Conservation (phyloP, 768 basidiomycete genomes). For the Boletus huronensis region DNA sequence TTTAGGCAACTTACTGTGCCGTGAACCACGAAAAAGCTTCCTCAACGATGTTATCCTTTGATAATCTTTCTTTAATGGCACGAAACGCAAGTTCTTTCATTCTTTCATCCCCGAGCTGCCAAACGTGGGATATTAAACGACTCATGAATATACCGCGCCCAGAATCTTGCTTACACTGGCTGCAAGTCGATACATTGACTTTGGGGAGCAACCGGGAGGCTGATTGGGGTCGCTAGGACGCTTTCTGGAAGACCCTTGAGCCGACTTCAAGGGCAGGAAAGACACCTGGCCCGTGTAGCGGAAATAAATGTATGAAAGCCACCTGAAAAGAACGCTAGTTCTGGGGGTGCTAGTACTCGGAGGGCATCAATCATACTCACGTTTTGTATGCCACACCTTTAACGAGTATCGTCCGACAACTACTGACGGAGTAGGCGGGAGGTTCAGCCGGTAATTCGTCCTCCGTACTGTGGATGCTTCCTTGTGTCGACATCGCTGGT, state of each 20-base stretch:
- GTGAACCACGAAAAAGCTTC: constrained; percentile 33
- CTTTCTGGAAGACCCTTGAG: background rate
- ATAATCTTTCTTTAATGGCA: constrained; percentile 23
- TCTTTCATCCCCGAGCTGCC: constrained; percentile 25
- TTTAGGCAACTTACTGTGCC: constrained; percentile 23
- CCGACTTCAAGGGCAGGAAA: constrained; percentile 25
- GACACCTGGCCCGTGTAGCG: constrained; percentile 30
- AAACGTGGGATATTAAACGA: background rate
- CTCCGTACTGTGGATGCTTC: background rate
- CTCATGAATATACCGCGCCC: background rate
- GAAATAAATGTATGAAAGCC: constrained; percentile 29
- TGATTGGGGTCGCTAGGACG: background rate
- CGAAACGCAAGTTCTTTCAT: constrained; percentile 25
- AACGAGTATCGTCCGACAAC: constrained; percentile 26
- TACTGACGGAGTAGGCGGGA: constrained; percentile 23
- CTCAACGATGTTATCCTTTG: constrained; percentile 25
- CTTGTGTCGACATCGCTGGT: background rate
- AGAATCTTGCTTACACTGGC: constrained; percentile 14
- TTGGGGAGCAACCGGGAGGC: constrained; percentile 30
- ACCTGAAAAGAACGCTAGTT: constrained; percentile 10
- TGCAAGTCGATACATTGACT: constrained; percentile 39
- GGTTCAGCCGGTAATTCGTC: constrained; percentile 4
- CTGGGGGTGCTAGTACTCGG: background rate
- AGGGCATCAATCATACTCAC: constrained; percentile 11
- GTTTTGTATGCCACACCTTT: constrained; percentile 29